Conservation (phyloP, 257 asterid species). For the Catharanthus roseus region DNA sequence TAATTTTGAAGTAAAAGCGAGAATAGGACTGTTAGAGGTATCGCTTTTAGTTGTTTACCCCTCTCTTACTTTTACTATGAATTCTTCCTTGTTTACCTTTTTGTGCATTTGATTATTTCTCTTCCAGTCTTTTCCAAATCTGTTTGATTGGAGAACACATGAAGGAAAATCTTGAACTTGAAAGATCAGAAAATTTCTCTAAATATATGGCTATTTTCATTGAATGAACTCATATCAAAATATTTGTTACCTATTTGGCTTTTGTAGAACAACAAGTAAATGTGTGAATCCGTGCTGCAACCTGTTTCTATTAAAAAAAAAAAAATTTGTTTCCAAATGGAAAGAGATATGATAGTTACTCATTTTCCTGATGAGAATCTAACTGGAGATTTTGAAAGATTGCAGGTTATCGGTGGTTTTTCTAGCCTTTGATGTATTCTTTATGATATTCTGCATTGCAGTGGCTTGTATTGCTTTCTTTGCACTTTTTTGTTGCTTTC, state of each 20-base stretch:
- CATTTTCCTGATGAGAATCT: not conserved
- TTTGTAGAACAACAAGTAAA: not conserved
- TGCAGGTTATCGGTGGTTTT: constrained; percentile 83
- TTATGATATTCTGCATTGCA: constrained; percentile 73
- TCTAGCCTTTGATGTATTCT: constrained; percentile 79
- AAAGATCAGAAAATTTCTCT: not conserved
- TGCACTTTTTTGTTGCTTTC: constrained; percentile 67
- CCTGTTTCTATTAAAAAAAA: not conserved
- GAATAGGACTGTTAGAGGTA: too few relatives aligned
- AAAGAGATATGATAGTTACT: not conserved
- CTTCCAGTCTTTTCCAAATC: not conserved
- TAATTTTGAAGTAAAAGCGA: too few relatives aligned
- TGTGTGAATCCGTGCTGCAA: not conserved
- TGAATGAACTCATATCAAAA: too few relatives aligned
- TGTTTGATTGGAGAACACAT: not conserved
- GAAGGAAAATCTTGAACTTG: too few relatives aligned
- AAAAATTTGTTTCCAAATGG: not conserved
- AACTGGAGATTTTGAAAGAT: constrained; percentile 8
- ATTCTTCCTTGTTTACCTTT: not conserved
- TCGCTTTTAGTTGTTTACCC: not conserved
- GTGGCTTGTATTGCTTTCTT: constrained; percentile 63
- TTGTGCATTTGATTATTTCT: not conserved
- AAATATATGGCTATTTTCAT: not conserved
- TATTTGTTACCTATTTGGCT: too few relatives aligned
- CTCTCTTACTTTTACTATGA: not conserved